Evolutionary conservation across 805 yeast genomes (phyloP).

Genomic region (Metschnikowia dekortorum): DNA sequence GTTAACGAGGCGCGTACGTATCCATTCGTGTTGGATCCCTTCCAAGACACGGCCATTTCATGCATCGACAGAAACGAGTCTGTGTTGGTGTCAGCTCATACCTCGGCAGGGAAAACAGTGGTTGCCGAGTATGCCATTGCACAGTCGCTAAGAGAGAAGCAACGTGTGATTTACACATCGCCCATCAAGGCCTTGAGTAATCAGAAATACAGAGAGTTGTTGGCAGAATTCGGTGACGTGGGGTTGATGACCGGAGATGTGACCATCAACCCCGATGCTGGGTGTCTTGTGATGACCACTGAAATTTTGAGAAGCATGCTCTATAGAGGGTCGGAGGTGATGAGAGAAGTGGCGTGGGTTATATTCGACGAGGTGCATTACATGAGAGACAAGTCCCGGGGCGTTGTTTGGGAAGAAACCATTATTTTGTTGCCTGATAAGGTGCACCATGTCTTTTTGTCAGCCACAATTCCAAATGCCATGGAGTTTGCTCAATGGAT

Average conservation of each 20-base stretch:
- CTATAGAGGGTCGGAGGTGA: conserved; percentile 94
- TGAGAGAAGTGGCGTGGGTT: conserved; percentile 99
- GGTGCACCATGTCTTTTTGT: conserved; percentile 87
- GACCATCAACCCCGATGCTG: conserved; percentile 96
- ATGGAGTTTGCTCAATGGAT: conserved; percentile 99
- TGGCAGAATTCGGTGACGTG: conserved; percentile 93
- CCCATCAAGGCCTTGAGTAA: conserved; percentile 94
- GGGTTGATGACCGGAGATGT: conserved; percentile 99
- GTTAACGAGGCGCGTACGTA: conserved; percentile 77
- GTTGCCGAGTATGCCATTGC: conserved; percentile 98
- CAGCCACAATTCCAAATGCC: conserved; percentile 97
- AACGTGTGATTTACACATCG: conserved; percentile 91
- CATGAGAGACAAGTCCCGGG: conserved; percentile 96
- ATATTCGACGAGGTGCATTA: conserved; percentile 97
- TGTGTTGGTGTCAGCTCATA: conserved; percentile 94
- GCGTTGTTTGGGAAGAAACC: conserved; percentile 99
- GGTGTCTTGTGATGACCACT: conserved; percentile 97
- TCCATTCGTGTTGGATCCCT: conserved; percentile 92
- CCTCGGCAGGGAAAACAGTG: conserved; percentile 96
- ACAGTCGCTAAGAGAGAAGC: conserved; percentile 85
- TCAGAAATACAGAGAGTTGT: conserved; percentile 87
- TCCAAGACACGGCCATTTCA: conserved; percentile 94
- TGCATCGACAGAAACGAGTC: conserved; percentile 94
- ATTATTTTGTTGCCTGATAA: conserved; percentile 93
- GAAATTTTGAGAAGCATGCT: conserved; percentile 96